Evolutionary conservation across 257 asterid species (phyloP), one percentile per base, ranked within the genome.

Genomic region (Leptodermis oblonga): DNA sequence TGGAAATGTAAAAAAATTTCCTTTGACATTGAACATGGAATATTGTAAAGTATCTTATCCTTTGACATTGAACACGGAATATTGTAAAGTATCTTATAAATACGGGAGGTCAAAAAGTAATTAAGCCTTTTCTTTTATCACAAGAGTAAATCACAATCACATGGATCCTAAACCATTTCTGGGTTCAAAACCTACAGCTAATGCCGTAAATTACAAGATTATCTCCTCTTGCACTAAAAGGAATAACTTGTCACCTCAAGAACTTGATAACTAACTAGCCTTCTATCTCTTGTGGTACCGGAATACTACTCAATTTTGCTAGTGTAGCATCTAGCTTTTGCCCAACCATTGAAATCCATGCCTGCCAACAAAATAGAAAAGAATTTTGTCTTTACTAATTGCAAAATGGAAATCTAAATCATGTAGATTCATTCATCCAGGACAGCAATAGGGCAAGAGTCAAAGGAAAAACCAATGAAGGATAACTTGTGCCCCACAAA

Each of bases 341-440:
- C 61, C 91, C 99, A 20, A 92, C 81, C 74, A 84, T 80, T 36
- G 95, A 65, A 79, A 93, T 93, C 99, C 99, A 93, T 28, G 91
- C 99, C 99, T 91, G 79, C 51, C 31, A 54, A 65, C 77, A 66
- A 72, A 68, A 45, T n/a, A n/a, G 66, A 74, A 37, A 72, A 73
- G 31, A 25, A 23, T 59, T 58, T 69, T 36, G 46, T 31, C 60
- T 34, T 26, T n/a, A 20, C 5, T 12, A 28, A 46, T 59, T 20
- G 7, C 31, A 33, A 46, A 46, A 31, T 23, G 10, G 46, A 31
- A 15, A 55, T 37, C 33, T 37, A 5, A 0, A 45, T 70, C 63
- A 42, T 5, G 46, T 12, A 31, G 28, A 13, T 15, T 52, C 49
- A 36, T 62, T 23, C 48, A 15, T 12, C 54, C 61, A 18, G 22